Base-by-base conservation (phyloP, 208 protist genomes). In the Crithidia expoeki region DNA sequence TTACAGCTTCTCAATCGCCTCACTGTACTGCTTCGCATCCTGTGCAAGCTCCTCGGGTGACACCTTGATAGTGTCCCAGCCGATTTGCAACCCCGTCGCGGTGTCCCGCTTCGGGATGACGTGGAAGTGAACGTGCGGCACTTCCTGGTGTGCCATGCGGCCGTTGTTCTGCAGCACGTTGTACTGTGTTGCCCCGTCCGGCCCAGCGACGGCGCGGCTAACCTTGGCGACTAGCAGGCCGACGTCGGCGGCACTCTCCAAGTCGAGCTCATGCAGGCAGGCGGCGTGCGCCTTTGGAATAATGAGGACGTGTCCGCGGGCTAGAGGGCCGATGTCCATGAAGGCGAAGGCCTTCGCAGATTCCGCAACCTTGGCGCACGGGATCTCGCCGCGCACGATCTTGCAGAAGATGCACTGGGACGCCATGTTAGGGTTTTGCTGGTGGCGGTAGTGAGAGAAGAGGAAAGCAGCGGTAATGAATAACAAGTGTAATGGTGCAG, bases 111-210 rank as follows among this genome's bases (percentile, higher is more conserved):
- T 95, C 16, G 95, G 95, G 62, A 98, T 98, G 60, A 98, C 68
- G 79, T 98, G 95, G 80, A 97, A 96, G 89, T 98, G 95, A 38
- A 97, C 94, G 70, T 98, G 95, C 32, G 79, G 77, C 74, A 98
- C 95, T 73, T 88, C 89, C 85, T 98, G 95, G 59, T 97, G 89
- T 11, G 95, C 95, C 12, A 96, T 52, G 21, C 34, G 55, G 38
- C 95, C 95, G 66, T 98, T 97, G 77, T 98, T 98, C 79, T 97
- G 94, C 33, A 98, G 85, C 7, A 98, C 74, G 63, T 98, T 97
- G 88, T 97, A 98, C 77, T 94, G 74, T 53, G 75, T 90, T 21
- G 46, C 59, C 7, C 74, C 78, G 16, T 88, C 80, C 4, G 83
- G 73, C 0, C 86, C 87, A 14, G 90, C 88, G 11, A 94, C 85